Conservation (phyloP, 768 basidiomycete genomes). For the Filobasidium floriforme region DNA sequence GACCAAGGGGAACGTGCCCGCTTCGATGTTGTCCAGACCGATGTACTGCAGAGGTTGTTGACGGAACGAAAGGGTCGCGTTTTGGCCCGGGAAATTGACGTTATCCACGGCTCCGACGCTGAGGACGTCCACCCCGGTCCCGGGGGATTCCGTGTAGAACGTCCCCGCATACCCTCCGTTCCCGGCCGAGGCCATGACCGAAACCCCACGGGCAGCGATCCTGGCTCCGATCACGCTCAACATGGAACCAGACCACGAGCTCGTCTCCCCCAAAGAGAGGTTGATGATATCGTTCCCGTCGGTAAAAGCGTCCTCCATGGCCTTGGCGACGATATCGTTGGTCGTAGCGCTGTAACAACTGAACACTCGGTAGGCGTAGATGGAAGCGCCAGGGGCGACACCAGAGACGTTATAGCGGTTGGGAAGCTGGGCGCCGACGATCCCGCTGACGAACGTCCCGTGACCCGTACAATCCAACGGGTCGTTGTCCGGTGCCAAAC, state of each 20-base stretch:
- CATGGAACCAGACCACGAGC: slow-evolving; percentile 60
- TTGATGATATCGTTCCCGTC: slow-evolving; percentile 61
- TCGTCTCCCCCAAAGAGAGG: slow-evolving; percentile 57
- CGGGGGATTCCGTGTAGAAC: slow-evolving; percentile 57
- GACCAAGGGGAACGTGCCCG: slow-evolving; percentile 51
- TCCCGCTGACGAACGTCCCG: slow-evolving; percentile 49
- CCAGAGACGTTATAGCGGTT: slow-evolving; percentile 64
- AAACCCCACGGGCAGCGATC: slow-evolving; percentile 54
- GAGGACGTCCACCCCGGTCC: slow-evolving; percentile 54
- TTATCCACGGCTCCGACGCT: slow-evolving; percentile 46
- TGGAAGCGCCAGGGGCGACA: slow-evolving; percentile 57
- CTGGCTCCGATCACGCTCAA: slow-evolving; percentile 56
- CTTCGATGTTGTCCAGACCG: slow-evolving; percentile 50
- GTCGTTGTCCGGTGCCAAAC: slow-evolving; percentile 36
- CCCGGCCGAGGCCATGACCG: slow-evolving; percentile 59
- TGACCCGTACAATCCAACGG: slow-evolving; percentile 44
- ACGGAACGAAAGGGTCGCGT: slow-evolving; percentile 52
- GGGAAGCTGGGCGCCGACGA: slow-evolving; percentile 54
- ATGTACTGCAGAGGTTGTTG: slow-evolving; percentile 51
- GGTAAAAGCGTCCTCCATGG: slow-evolving; percentile 47
- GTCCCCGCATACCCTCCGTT: slow-evolving; percentile 56
- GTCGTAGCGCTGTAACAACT: slow-evolving; percentile 53
- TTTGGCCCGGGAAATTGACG: slow-evolving; percentile 56
- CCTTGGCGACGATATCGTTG: slow-evolving; percentile 49
- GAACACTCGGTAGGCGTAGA: slow-evolving; percentile 54